Conservation (phyloP, 1,284 basidiomycete species). For the Sanguinoderma infundibulare region DNA sequence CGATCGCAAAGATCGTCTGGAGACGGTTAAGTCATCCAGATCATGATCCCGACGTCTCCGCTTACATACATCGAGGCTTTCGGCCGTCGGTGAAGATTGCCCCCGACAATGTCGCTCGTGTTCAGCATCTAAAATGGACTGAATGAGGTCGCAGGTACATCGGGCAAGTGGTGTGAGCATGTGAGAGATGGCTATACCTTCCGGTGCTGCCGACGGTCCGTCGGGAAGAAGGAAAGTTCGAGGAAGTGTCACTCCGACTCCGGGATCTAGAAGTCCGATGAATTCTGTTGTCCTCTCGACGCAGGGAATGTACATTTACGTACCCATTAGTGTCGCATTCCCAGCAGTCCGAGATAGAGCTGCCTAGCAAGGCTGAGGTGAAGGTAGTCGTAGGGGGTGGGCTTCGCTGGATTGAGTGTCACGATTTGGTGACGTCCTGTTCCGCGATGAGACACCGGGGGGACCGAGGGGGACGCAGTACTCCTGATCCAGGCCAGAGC, state of each 20-base stretch:
- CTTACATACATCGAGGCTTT: no score
- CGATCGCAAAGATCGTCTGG: background rate
- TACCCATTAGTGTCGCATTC: conserved; percentile 15
- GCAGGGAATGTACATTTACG: conserved; percentile 4
- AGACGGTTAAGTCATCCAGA: background rate
- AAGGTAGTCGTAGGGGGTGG: no score
- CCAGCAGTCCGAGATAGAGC: no score
- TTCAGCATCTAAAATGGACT: no score
- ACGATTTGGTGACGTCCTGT: no score
- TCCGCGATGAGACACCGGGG: no score
- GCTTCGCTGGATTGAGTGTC: no score
- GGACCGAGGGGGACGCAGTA: no score
- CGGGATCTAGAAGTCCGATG: conserved; percentile 15
- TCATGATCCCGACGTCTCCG: background rate
- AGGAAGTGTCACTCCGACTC: conserved; percentile 10
- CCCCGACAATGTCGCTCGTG: background rate
- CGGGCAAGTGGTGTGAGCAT: conserved; percentile 12
- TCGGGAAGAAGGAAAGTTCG: conserved; percentile 2
- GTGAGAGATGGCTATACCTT: conserved; percentile 13
- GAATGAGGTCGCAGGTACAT: conserved; percentile 16
- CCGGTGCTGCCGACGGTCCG: conserved; percentile 20
- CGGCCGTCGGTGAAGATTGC: background rate
- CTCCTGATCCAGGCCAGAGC: no score
- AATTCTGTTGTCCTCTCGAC: conserved; percentile 21
- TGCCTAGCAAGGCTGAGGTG: no score